These are phyloP conservation scores for Bipolaris cookei DNA, from an alignment of 2,329 filamentous ascomycete genomes.

Conservation along the genomic window DNA sequence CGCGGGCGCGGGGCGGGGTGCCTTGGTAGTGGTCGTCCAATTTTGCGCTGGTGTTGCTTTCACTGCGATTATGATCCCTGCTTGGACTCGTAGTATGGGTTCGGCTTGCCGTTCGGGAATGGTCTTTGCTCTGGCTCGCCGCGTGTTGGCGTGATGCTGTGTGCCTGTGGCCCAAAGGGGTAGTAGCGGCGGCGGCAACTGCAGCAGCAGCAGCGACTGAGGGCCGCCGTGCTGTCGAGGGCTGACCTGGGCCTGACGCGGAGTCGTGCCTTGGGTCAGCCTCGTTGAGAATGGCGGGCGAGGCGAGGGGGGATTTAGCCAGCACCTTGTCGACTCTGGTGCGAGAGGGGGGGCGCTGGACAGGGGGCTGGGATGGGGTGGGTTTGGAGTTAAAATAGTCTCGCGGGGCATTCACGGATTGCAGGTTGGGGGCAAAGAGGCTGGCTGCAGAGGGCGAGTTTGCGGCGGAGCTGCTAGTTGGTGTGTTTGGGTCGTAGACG, in stretches of 20 bases:
- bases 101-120: slow-evolving; percentile 24
- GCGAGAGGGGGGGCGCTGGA: slow-evolving; percentile 41
- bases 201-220: slow-evolving; percentile 11
- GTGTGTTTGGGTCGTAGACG: slow-evolving; percentile 48
- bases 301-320: slow-evolving; percentile 44
- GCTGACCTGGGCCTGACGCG: slow-evolving; percentile 26
- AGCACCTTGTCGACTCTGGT: slow-evolving; percentile 38
- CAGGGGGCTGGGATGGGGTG: slow-evolving; percentile 17
- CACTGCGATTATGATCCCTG: slow-evolving; percentile 35
- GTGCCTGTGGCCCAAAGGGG: slow-evolving; percentile 27
- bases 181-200: background rate
- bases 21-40: slow-evolving; percentile 42
- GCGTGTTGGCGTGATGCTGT: slow-evolving; percentile 26
- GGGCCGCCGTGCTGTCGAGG: slow-evolving; percentile 32
- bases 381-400: slow-evolving; percentile 51
- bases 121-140: slow-evolving; percentile 31
- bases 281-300: slow-evolving; percentile 45
- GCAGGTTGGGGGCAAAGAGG: slow-evolving; percentile 43
- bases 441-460: slow-evolving; percentile 45
- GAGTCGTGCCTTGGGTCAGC: slow-evolving; percentile 40
- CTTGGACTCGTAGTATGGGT: slow-evolving; percentile 8
- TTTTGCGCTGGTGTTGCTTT: slow-evolving; percentile 43
- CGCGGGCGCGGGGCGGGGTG: slow-evolving; percentile 49
- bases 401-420: slow-evolving; percentile 30
- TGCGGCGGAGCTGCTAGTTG: slow-evolving; percentile 37